phyloP scores from a whole-genome alignment of 2,329 filamentous ascomycete genomes.

The Herpotrichia juniperi region DNA sequence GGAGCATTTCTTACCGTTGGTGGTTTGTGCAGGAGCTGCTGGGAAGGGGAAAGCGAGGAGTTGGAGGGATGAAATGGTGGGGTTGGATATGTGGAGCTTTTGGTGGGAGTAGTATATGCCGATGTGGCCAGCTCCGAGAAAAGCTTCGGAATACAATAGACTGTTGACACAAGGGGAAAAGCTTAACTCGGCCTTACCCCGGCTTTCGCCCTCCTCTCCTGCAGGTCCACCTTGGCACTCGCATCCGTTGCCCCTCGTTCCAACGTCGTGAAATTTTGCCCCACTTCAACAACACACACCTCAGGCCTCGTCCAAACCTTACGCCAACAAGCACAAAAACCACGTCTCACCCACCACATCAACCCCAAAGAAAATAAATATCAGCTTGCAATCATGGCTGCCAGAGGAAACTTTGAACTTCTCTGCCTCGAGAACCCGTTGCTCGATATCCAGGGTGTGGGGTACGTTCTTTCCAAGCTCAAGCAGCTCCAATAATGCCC shows the following conservation, averaged over 20 bases:
- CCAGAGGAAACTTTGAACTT: constrained; percentile 81
- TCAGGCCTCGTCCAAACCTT: too few species aligned
- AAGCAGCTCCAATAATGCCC: neutral
- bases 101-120: constrained; percentile 61
- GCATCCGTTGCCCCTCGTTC: constrained; percentile 5
- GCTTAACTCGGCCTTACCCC: neutral
- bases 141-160: too few species aligned
- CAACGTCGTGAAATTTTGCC: constrained; percentile 1
- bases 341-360: neutral
- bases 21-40: constrained; percentile 62
- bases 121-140: too few species aligned
- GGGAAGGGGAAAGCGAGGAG: constrained; percentile 50
- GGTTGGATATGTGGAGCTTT: constrained; percentile 60
- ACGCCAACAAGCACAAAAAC: neutral
- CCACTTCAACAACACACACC: neutral
- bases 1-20: constrained; percentile 65
- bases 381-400: constrained; percentile 63
- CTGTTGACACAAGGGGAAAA: too few species aligned
- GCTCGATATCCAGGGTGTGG: constrained; percentile 90
- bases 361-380: constrained; percentile 1
- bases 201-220: neutral
- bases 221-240: neutral
- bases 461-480: constrained; percentile 58
- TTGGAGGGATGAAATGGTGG: constrained; percentile 58
- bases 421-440: constrained; percentile 97